Conservation (phyloP, 495 filamentous ascomycete genomes). For the Penicillium goetzii region DNA sequence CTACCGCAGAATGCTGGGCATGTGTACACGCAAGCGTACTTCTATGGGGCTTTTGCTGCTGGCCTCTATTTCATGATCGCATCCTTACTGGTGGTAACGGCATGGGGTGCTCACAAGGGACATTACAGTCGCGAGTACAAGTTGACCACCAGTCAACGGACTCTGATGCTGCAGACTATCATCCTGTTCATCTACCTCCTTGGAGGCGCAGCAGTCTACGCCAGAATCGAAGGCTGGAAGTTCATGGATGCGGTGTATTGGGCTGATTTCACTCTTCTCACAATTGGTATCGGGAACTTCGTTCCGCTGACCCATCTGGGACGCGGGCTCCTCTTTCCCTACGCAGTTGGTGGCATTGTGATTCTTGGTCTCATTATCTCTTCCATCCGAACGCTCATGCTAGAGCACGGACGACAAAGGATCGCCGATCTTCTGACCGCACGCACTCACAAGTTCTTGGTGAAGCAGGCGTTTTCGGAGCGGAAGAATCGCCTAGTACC, state of each 20-base stretch:
- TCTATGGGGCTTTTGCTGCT: conserved; percentile 79
- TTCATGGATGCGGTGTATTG: conserved; percentile 83
- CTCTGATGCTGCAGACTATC: conserved; percentile 88
- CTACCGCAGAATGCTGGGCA: conserved; percentile 19
- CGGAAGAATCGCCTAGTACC: conserved; percentile 24
- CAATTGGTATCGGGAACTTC: conserved; percentile 78
- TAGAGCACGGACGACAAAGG: conserved; percentile 75
- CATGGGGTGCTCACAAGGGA: conserved; percentile 62
- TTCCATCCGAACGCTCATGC: conserved; percentile 76
- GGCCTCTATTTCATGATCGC: conserved; percentile 76
- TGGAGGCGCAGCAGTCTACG: conserved; percentile 72
- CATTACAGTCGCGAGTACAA: conserved; percentile 73
- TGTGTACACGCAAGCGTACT: conserved; percentile 68
- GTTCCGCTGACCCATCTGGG: conserved; percentile 64
- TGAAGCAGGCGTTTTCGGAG: conserved; percentile 40
- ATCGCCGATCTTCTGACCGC: conserved; percentile 71
- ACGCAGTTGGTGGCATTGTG: conserved; percentile 77
- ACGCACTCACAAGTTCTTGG: conserved; percentile 61
- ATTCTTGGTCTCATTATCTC: conserved; percentile 84
- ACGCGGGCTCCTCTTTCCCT: conserved; percentile 74
- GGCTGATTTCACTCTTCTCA: conserved; percentile 83
- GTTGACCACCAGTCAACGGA: conserved; percentile 73
- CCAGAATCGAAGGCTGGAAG: conserved; percentile 72
- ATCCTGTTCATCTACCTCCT: conserved; percentile 75
- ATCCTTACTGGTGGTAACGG: conserved; percentile 69